Percentiles rank a stretch among this genome's conserved stretches.
These are phyloP conservation scores for Glycine latifolia DNA, from an alignment of 306 rosid species.

Conservation along the genomic window DNA sequence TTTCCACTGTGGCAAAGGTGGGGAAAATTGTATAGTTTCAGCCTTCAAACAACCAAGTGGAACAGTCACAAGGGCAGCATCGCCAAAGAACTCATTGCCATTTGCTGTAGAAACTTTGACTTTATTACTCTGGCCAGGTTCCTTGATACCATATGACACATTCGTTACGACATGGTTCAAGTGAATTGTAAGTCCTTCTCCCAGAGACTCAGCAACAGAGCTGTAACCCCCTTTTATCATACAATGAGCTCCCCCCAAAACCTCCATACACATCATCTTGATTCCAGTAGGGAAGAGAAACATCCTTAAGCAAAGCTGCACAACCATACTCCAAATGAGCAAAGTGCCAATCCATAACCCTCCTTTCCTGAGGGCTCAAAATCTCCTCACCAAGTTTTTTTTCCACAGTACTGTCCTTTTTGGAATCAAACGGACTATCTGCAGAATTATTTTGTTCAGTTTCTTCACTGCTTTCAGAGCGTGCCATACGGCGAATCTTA, in stretches of 20 bases:
- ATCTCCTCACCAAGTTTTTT: constrained; percentile 55
- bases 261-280: constrained; percentile 99
- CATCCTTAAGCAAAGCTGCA: constrained; percentile 91
- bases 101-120: constrained; percentile 84
- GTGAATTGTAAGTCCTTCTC: constrained; percentile 78
- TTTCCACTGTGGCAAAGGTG: constrained; percentile 94
- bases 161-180: constrained; percentile 81
- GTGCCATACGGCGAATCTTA: constrained; percentile 70
- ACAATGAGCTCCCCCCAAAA: constrained; percentile 99
- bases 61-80: constrained; percentile 90
- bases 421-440: constrained; percentile 50
- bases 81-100: constrained; percentile 79
- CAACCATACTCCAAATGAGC: constrained; percentile 99
- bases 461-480: constrained; percentile 58
- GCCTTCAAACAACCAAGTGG: constrained; percentile 99
- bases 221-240: constrained; percentile 99
- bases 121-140: constrained; percentile 53
- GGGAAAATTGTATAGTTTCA: constrained; percentile 85
- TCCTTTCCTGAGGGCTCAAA: constrained; percentile 91
- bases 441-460: constrained; percentile 49
- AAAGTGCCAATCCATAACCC: constrained; percentile 99
- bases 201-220: constrained; percentile 87
- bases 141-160: constrained; percentile 72
- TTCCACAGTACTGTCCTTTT: constrained; percentile 44
- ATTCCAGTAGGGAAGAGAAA: constrained; percentile 98